phyloP scores from a whole-genome alignment of 805 yeast species.

The Jamesozyma gamospora region DNA sequence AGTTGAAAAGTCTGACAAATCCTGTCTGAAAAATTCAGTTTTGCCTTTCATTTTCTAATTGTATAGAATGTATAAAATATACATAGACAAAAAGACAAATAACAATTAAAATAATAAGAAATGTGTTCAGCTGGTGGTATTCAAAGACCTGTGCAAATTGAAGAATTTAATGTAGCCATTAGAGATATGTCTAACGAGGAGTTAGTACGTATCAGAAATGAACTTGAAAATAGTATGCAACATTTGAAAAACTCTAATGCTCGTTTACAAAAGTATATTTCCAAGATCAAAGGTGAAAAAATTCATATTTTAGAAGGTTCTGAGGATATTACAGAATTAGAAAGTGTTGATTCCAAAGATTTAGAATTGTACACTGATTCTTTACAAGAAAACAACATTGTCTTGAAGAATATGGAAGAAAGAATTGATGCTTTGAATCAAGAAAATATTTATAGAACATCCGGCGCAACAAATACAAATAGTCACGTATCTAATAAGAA shows the following conservation, averaged over 20 bases:
- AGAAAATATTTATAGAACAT: slow-evolving; percentile 37
- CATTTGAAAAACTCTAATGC: slow-evolving; percentile 45
- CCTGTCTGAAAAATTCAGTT: no score
- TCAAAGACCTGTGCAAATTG: slow-evolving; percentile 32
- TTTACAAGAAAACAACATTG: slow-evolving; percentile 44
- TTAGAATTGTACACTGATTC: slow-evolving; percentile 43
- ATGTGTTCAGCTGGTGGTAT: slow-evolving; percentile 26
- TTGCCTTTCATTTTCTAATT: no score
- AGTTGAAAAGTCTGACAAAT: no score
- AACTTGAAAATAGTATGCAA: slow-evolving; percentile 34
- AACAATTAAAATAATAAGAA: no score
- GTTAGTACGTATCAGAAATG: slow-evolving; percentile 25
- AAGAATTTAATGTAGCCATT: slow-evolving; percentile 44
- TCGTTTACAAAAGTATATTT: slow-evolving; percentile 36
- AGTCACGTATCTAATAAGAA: neutral
- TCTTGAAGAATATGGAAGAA: slow-evolving; percentile 41
- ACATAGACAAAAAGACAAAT: no score
- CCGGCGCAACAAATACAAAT: neutral
- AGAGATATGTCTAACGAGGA: slow-evolving; percentile 43
- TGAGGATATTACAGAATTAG: slow-evolving; percentile 27
- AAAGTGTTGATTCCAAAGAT: slow-evolving; percentile 35
- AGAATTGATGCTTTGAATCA: slow-evolving; percentile 37
- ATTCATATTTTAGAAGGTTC: slow-evolving; percentile 25
- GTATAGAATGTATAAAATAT: no score
- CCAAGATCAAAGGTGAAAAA: slow-evolving; percentile 20